A percentile compares a stretch with the other conserved stretches of the same genome.
These are phyloP conservation scores for Leccinellum luteum DNA, from an alignment of 768 basidiomycete species.

Conservation along the genomic window DNA sequence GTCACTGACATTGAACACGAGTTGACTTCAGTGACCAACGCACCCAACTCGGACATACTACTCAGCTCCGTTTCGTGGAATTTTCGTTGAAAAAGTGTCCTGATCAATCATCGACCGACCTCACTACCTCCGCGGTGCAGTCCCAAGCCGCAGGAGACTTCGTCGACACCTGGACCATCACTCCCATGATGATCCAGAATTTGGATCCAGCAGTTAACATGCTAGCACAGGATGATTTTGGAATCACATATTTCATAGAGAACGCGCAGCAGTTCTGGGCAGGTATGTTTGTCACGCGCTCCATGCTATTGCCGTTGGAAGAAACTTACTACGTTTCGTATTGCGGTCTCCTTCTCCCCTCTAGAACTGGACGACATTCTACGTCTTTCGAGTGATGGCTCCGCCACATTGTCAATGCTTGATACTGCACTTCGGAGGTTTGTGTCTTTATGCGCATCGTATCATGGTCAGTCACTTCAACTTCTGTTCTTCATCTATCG, in stretches of 20 bases:
- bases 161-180: conserved; percentile 5
- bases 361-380: conserved; percentile 88
- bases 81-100: neutral
- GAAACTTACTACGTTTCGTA: conserved; percentile 4
- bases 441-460: conserved; percentile 74
- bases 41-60: neutral
- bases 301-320: conserved; percentile 3
- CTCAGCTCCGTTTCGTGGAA: neutral
- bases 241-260: conserved; percentile 79
- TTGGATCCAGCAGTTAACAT: conserved; percentile 17
- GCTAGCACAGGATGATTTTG: conserved; percentile 59
- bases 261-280: conserved; percentile 90
- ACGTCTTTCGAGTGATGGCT: conserved; percentile 54
- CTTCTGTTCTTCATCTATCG: neutral
- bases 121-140: neutral
- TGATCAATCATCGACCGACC: neutral
- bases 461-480: conserved; percentile 65
- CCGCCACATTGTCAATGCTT: conserved; percentile 65
- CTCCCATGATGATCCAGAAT: conserved; percentile 16
- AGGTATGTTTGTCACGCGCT: conserved; percentile 46
- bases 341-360: neutral
- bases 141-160: neutral
- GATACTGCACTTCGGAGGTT: conserved; percentile 79
- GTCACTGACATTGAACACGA: conserved; percentile 9
- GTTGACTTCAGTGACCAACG: neutral